These are phyloP conservation scores for Acanthamoeba divionensis DNA, from an alignment of 208 protist species.

Conservation along the genomic window DNA sequence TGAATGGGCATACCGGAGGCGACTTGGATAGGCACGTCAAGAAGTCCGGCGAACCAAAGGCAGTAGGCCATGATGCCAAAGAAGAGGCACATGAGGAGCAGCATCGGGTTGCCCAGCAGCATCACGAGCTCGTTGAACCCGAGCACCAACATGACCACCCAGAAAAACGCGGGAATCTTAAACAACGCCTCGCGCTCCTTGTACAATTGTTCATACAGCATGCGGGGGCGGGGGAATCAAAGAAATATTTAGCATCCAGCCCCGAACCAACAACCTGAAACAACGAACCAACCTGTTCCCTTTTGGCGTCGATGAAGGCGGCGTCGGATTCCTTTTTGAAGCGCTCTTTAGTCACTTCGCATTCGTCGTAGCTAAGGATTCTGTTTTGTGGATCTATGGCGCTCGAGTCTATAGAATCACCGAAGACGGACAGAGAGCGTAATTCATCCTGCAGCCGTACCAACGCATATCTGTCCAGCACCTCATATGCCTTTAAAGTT, in stretches of 20 bases:
- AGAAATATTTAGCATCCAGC: too few species aligned
- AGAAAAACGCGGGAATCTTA: constrained; percentile 27
- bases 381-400: background rate
- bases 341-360: background rate
- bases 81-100: constrained; percentile 56
- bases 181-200: too few species aligned
- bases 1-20: background rate
- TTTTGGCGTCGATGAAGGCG: background rate
- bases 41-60: background rate
- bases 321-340: constrained; percentile 40
- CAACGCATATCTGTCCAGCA: constrained; percentile 12
- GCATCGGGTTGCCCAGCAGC: constrained; percentile 60
- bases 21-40: background rate
- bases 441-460: background rate
- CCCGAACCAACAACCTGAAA: too few species aligned
- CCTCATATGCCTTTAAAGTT: background rate
- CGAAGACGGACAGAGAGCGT: background rate
- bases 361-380: background rate
- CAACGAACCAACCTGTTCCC: constrained; percentile 45
- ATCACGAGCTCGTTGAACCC: constrained; percentile 71
- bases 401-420: background rate
- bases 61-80: background rate
- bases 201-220: background rate
- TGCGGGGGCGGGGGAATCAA: background rate
- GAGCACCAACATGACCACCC: constrained; percentile 62